These are phyloP conservation scores for Crataegus laevigata DNA, from an alignment of 306 rosid genomes.

Conservation along the genomic window DNA sequence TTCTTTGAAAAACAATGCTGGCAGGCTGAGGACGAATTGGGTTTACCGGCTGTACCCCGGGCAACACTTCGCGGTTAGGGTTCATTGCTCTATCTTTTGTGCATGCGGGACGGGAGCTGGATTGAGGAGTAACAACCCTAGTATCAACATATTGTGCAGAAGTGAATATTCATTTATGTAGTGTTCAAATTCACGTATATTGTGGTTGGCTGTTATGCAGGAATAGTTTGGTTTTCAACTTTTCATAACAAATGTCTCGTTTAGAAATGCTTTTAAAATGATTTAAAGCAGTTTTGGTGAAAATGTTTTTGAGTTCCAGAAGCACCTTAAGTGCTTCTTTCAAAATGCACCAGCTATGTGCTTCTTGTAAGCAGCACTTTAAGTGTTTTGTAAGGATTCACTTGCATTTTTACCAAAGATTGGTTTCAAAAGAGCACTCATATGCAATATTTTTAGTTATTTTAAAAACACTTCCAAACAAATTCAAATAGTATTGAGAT, in stretches of 20 bases:
- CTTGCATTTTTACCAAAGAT: too few species aligned
- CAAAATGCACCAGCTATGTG: too few species aligned
- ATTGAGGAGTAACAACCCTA: background rate
- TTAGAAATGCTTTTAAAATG: too few species aligned
- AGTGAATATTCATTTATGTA: constrained; percentile 15
- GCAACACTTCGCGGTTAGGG: constrained; percentile 67
- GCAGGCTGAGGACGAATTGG: constrained; percentile 82
- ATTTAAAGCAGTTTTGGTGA: too few species aligned
- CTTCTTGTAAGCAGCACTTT: too few species aligned
- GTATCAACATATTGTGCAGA: constrained; percentile 57
- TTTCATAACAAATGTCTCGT: background rate
- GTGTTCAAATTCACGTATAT: constrained; percentile 8
- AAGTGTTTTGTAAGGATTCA: too few species aligned
- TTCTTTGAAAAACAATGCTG: constrained; percentile 18
- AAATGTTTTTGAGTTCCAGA: too few species aligned
- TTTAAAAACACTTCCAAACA: too few species aligned
- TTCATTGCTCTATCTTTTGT: background rate
- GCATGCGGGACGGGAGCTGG: constrained; percentile 6
- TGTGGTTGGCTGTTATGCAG: background rate
- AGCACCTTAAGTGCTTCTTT: too few species aligned
- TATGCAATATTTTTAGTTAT: too few species aligned
- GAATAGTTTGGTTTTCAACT: background rate
- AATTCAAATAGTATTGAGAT: background rate
- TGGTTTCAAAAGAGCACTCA: too few species aligned
- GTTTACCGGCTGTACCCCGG: constrained; percentile 89